Evolutionary conservation across 495 filamentous ascomycete genomes (phyloP).

Genomic region (Xylaria cubensis): DNA sequence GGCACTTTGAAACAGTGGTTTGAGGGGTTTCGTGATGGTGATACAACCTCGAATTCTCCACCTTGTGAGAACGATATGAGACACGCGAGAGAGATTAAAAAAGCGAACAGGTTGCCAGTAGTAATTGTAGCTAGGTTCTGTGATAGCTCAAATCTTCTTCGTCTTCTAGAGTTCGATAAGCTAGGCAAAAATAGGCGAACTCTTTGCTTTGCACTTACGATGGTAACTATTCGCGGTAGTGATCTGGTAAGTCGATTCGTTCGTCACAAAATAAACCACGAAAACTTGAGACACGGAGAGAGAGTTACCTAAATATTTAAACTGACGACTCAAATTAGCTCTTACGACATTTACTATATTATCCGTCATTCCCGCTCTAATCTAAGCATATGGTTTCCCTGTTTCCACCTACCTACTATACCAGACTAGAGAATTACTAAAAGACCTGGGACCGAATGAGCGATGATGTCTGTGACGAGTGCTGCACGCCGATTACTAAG

Average conservation of each 20-base stretch:
- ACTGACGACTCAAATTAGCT: not conserved
- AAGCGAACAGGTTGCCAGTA: not conserved
- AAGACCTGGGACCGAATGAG: conserved; percentile 1
- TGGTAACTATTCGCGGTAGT: not conserved
- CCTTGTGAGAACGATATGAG: not conserved
- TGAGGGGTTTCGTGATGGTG: conserved; percentile 9
- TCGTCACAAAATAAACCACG: not conserved
- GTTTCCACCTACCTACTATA: not conserved
- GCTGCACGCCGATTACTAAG: conserved; percentile 45
- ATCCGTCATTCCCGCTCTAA: not conserved
- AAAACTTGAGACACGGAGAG: not conserved
- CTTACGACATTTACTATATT: not conserved
- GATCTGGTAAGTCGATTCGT: not conserved
- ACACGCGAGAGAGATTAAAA: not conserved
- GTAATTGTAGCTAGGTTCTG: not conserved
- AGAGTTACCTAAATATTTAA: conserved; percentile 11
- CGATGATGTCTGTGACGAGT: conserved; percentile 33
- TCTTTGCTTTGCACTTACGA: too few relatives aligned
- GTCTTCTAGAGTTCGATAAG: not conserved
- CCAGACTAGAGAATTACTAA: not conserved
- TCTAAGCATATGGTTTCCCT: not conserved
- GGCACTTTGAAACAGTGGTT: conserved; percentile 4
- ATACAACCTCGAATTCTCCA: conserved; percentile 21
- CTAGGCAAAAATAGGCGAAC: too few relatives aligned
- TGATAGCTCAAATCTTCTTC: not conserved